Base-by-base conservation (phyloP, 176 grass and related monocot species). In the Lolium perenne region DNA sequence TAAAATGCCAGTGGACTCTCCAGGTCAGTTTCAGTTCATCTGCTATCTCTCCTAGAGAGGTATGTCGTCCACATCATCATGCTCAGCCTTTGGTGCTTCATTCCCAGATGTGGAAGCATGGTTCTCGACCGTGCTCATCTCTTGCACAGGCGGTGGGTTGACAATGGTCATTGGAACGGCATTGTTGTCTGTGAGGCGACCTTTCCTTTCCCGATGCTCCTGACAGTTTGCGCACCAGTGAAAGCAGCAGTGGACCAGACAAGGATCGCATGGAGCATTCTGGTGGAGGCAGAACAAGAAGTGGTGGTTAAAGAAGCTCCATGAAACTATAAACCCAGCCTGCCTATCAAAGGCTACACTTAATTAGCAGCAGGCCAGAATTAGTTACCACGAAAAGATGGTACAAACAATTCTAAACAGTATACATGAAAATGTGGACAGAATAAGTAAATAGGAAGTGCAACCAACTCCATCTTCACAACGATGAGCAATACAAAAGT, bases 151-250 rank as follows among this genome's bases (percentile, higher is more conserved):
- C 45, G 92, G 92, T 15, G 89, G 87, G 76, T 85, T 89, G 55
- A 92, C 22, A 11, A 94, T 11, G 38, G 87, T 94, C 70, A 87
- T 80, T 35, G 82, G 83, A 83, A 62, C 25, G 77, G 7, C 51
- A 9, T 49, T 80, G 80, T 69, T 84, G 48, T 89, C 92, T 32
- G 87, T 61, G 15, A 94, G 87, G 49, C 65, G 92, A 17, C 86
- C 88, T 82, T 79, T 92, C 87, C 89, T 86, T 92, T 92, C 93
- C 12, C 93, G 76, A 80, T 94, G 90, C 78, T 94, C 90, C 82
- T 94, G 93, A 75, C 93, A 94, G 74, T 83, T 88, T 1, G 90
- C 93, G 43, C 90, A 94, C 77, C 72, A 92, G 83, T 85, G 92
- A 46, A 94, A 69, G 67, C 87, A 88, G 86, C 92, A 87, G 58